Conservation (phyloP, 164 flowering plant species). For the Stephania yunnanensis region DNA sequence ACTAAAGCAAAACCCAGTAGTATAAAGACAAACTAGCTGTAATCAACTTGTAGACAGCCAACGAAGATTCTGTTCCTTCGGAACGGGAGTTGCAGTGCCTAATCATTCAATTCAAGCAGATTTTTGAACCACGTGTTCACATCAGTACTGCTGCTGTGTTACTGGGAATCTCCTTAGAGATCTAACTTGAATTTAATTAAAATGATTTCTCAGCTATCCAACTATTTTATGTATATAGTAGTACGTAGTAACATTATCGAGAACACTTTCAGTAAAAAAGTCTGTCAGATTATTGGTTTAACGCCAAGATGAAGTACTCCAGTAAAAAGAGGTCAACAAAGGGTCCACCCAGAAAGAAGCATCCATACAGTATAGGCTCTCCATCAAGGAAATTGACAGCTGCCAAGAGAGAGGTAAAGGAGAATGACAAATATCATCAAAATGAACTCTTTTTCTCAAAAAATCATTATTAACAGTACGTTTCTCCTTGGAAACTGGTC, state of each 20-base stretch:
- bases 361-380: neutral
- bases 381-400: neutral
- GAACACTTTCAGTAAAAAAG: constrained; percentile 3
- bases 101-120: neutral
- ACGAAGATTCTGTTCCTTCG: neutral
- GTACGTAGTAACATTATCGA: neutral
- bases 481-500: neutral
- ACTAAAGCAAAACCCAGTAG: constrained; percentile 10
- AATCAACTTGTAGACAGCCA: constrained; percentile 8
- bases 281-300: constrained; percentile 8
- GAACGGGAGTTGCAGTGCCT: neutral
- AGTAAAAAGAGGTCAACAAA: neutral
- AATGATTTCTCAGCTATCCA: constrained; percentile 8
- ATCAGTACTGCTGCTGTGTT: neutral
- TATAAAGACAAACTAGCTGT: constrained; percentile 18
- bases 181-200: constrained; percentile 3
- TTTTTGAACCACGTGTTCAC: neutral
- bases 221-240: neutral
- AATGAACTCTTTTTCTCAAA: neutral
- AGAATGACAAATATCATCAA: neutral
- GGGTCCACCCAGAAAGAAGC: neutral
- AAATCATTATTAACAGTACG: neutral
- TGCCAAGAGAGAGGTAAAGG: neutral
- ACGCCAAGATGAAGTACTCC: constrained; percentile 2
- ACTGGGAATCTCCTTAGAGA: neutral